Evolutionary conservation across 306 rosid species (phyloP), one percentile per base, ranked within the genome.

Genomic region (Mucuna pruriens): DNA sequence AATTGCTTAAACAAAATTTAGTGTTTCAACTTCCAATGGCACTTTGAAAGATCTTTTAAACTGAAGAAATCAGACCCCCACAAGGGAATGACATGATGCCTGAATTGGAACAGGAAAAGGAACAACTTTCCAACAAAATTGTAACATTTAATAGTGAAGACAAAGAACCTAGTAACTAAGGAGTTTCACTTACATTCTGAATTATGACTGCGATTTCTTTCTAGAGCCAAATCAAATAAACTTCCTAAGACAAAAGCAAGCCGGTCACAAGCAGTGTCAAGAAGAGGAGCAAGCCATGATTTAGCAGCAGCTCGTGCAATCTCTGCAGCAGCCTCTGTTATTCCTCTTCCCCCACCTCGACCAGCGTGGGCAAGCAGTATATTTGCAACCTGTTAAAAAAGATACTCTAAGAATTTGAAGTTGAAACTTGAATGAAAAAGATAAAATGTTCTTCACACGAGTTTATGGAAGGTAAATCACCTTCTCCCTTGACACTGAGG

Each of bases 231-330:
- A 84, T 95, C 98, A 90, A 91, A 95, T 80, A 95, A 94, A 84
- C 86, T 90, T 81, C 88, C 89, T 82, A 95, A 86, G 58, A 93
- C 99, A 88, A 89, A 95, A 74, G 97, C 93, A 81, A 95, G 99
- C 49, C 97, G 88, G 52, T 95, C 99, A 74, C 98, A 95, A 74
- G 99, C 98, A 65, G 97, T 88, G 82, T 95, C 97, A 83, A 92
- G 91, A 89, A 95, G 98, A 82, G 99, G 98, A 78, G 96, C 91
- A 86, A 93, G 98, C 99, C 99, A 95, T 64, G 99, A 91, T 63
- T 89, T 89, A 57, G 99, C 99, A 39, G 97, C 98, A 60, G 99
- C 91, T 67, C 98, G 96, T 44, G 98, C 99, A 87, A 93, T 93
- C 86, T 95, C 99, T 49, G 99, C 99, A n/a, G 99, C 96, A 62